Base-by-base conservation (phyloP, 1,284 basidiomycete genomes). In the Apiotrichum montevideense region DNA sequence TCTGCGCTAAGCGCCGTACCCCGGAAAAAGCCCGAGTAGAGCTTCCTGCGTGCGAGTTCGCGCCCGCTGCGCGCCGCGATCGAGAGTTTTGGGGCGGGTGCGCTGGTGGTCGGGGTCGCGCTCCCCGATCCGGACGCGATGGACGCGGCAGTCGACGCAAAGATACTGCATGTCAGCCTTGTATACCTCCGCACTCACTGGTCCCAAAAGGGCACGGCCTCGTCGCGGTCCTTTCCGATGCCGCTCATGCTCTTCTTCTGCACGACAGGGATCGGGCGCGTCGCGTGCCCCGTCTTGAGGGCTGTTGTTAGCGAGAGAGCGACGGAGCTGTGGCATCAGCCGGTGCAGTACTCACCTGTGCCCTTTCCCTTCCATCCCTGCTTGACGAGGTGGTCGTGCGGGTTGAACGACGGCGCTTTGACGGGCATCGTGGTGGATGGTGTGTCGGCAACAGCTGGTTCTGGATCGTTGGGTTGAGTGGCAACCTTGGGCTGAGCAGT, bases 201-300 rank as follows among this genome's bases (percentile, higher is more conserved):
- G 73, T 96, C 91, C 91, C 91, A 96, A 82, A 95, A 96, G 48
- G 90, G 89, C 70, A 93, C 91, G 0, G 89, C 88, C 65, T 92
- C 90, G 70, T 94, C 91, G 61, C 91, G 81, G 74, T 95, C 90
- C 72, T 90, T 91, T 54, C 92, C 92, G 54, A 96, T 77, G 1
- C 92, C 92, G 14, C 83, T 77, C 21, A 94, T 79, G 4, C 82
- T 88, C 78, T 87, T 88, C 80, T 95, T 95, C 73, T 88, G 87
- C 1, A 86, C 81, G 41, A 93, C 83, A 2, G 85, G 80, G 47
- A 96, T 77, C 2, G 91, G 92, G 15, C 84, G 82, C 15, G 72
- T 72, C 6, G 73, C 63, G 52, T 75, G 75, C 35, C 73, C 74
- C 14, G 74, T 63, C 57, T 76, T 75, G 40, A 79, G 67, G 2